Evolutionary conservation across 345 rosid genomes (phyloP), one percentile per base, ranked within the genome.

Genomic region (Litchi chinensis): DNA sequence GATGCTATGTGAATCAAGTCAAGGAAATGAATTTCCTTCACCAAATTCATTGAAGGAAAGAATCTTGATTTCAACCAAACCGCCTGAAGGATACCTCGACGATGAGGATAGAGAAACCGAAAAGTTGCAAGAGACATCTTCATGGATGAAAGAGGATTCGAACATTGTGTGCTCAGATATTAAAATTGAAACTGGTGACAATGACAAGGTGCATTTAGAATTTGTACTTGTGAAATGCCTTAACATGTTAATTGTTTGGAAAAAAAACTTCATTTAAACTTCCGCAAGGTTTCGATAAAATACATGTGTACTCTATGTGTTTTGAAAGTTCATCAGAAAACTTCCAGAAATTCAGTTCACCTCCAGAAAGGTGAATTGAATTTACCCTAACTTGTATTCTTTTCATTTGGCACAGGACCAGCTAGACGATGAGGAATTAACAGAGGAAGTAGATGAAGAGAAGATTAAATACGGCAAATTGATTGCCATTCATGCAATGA

Each of bases 41-140:
- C 97, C 97, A 19, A 87, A 91, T 65, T 75, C 80, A 12, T 82
- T 95, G 77, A 91, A 86, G 89, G 84, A 26, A 22, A 90, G 54
- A 82, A 78, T 93, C 41, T 64, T 95, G 86, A 91, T 95, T 79
- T 95, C 97, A 43, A 95, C 98, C 32, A 93, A 91, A 75, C 98
- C 98, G 28, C 98, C 97, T 5, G 89, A 88, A 81, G 95, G 91
- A 77, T 89, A 88, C 82, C 90, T 87, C 16, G 89, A 87, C 67
- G 68, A 68, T n/a, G 78, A 79, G 59, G 79, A n/a, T 15, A 68
- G 60, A 46, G 82, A 50, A 68, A 77, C 77, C 73, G 80, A 68
- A 50, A 9, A 48, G 10, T 1, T 3, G 10, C 64, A 56, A 3
- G 73, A 37, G 56, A 44, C 74, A 64, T 37, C 48, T 50, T 54